Conservation (phyloP, 305 asterid genomes). For the Nicotiana rustica region DNA sequence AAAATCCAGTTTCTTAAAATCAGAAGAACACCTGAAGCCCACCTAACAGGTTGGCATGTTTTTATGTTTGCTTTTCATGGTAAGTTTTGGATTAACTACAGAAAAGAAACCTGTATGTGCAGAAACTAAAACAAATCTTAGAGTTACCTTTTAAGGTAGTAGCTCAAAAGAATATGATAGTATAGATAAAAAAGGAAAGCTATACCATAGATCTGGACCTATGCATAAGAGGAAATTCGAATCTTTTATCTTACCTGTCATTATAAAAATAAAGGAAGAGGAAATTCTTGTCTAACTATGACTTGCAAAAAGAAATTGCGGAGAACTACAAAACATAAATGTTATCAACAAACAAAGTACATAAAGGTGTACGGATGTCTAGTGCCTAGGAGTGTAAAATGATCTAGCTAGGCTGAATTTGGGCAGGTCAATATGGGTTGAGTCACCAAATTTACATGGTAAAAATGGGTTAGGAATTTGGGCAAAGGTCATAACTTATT, state of each 20-base stretch:
- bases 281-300: background rate
- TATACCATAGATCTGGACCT: background rate
- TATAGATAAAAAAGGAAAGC: background rate
- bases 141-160: background rate
- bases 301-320: background rate
- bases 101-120: slow-evolving; percentile 10
- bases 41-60: background rate
- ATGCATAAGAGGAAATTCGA: background rate
- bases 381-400: background rate
- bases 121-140: background rate
- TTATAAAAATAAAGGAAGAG: background rate
- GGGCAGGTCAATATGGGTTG: background rate
- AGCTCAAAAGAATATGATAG: background rate
- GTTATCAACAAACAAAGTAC: background rate
- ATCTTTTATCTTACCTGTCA: no score
- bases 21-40: background rate
- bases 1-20: background rate
- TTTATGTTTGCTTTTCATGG: background rate
- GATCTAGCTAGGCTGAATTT: background rate
- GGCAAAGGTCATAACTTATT: background rate
- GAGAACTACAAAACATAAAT: background rate
- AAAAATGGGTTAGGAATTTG: background rate
- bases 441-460: background rate
- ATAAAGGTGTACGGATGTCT: background rate
- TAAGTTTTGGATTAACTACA: background rate